Evolutionary conservation across 2,329 filamentous ascomycete species (phyloP), one percentile per base, ranked within the genome.

Genomic region (Colletotrichum trifolii): DNA sequence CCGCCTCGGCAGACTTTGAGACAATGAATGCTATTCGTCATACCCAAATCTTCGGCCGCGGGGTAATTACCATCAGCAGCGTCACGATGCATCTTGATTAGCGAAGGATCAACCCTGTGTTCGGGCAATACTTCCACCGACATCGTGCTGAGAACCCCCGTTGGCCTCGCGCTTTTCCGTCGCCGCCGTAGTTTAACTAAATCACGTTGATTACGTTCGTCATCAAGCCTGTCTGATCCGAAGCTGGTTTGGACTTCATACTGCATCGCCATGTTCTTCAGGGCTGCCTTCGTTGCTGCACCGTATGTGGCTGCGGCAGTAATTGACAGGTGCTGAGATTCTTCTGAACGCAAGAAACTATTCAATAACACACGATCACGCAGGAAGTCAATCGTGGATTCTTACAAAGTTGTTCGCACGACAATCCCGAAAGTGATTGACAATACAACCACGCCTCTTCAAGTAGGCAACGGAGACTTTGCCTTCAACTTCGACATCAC

Each of bases 401-500:
- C 25, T 9, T 55, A 25, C 39, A 55, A 55, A n/a, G 53, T 55
- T 35, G 10, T 55, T 6, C 33, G 40, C 8, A 45, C 53, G 13
- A 38, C 45, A 34, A 42, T 55, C 1, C 53, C 40, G 4, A 25
- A 7, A 11, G 34, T 10, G 3, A 55, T 55, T 35, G 53, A 55
- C 4, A 46, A 55, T 46, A 25, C 53, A 5, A 55, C 53, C 2
- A 46, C 40, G 36, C 53, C 53, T 15, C 73, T 87, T 38, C 81
- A 82, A 66, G 80, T 83, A 4, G 81, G 80, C n/a, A 83, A 83
- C 68, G 80, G 81, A 10, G 80, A 83, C 69, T 81, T 83, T 66
- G 81, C 81, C 3, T 83, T 83, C 64, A 78, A 77, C 6, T 78
- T 78, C 6, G 81, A 83, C 66, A 73, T 81, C 4, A 83, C 81